Conservation (phyloP, 768 basidiomycete species). For the Auricularia auricula-judae region DNA sequence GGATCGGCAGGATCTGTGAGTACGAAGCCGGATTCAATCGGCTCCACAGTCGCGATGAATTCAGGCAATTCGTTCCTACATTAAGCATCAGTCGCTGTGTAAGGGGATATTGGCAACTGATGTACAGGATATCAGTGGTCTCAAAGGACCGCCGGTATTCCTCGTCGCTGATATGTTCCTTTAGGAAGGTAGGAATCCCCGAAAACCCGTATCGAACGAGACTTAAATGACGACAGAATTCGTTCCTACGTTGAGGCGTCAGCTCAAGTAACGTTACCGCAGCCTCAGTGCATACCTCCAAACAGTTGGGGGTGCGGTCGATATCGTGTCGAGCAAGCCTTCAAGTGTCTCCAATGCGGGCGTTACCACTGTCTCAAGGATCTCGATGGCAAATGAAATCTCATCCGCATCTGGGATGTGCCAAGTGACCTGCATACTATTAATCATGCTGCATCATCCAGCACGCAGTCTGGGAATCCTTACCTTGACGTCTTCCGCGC, state of each 20-base stretch:
- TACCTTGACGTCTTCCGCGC: constrained; percentile 58
- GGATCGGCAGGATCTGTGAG: constrained; percentile 55
- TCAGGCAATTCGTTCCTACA: constrained; percentile 62
- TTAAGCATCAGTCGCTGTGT: not conserved
- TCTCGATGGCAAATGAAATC: constrained; percentile 58
- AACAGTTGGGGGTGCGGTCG: constrained; percentile 13
- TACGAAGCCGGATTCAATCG: constrained; percentile 55
- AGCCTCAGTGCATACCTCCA: constrained; percentile 1
- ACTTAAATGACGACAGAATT: constrained; percentile 72
- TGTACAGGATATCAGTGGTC: constrained; percentile 63
- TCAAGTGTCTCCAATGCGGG: constrained; percentile 52
- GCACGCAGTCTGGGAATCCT: constrained; percentile 9
- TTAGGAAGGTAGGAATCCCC: constrained; percentile 58
- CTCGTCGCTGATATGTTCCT: constrained; percentile 40
- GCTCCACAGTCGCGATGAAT: constrained; percentile 56
- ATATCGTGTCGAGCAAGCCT: constrained; percentile 41
- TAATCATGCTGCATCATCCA: not conserved
- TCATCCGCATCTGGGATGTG: constrained; percentile 64
- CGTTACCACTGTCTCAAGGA: constrained; percentile 57
- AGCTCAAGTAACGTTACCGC: not conserved
- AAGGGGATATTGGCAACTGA: not conserved
- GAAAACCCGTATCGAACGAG: constrained; percentile 66
- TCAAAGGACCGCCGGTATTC: constrained; percentile 30
- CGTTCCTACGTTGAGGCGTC: constrained; percentile 33
- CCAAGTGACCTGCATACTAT: constrained; percentile 50